phyloP scores from a whole-genome alignment of 805 yeast species.

The Saccharomycopsis fodiens region DNA sequence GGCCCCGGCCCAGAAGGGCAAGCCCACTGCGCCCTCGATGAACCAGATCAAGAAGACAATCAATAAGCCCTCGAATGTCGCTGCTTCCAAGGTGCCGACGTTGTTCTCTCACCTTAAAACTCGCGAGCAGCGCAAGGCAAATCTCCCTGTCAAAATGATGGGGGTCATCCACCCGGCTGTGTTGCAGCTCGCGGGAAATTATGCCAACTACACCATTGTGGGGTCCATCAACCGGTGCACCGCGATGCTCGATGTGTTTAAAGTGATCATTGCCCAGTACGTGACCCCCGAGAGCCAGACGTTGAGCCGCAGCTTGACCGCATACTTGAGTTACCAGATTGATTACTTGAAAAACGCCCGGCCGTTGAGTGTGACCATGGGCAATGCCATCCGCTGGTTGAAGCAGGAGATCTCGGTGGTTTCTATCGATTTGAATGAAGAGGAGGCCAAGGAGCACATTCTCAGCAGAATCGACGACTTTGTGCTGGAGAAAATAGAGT shows the following conservation, averaged over 20 bases:
- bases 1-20: constrained; percentile 28
- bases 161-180: constrained; percentile 84
- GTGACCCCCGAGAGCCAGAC: constrained; percentile 80
- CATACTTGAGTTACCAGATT: constrained; percentile 84
- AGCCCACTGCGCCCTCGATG: constrained; percentile 42
- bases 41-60: constrained; percentile 43
- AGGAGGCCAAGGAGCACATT: constrained; percentile 57
- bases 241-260: constrained; percentile 80
- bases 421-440: constrained; percentile 63
- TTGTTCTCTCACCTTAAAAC: constrained; percentile 76
- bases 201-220: constrained; percentile 76
- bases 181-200: constrained; percentile 66
- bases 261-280: constrained; percentile 71
- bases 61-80: constrained; percentile 33
- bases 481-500: constrained; percentile 75
- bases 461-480: constrained; percentile 68
- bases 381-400: constrained; percentile 94
- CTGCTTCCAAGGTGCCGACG: constrained; percentile 42
- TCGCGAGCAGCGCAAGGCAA: constrained; percentile 58
- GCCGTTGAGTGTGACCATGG: constrained; percentile 91
- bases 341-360: constrained; percentile 87
- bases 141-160: constrained; percentile 38
- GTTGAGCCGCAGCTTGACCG: constrained; percentile 79
- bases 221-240: constrained; percentile 85
- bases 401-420: constrained; percentile 86